phyloP scores from a whole-genome alignment of 345 rosid species.

The Pelargonium nanum region DNA sequence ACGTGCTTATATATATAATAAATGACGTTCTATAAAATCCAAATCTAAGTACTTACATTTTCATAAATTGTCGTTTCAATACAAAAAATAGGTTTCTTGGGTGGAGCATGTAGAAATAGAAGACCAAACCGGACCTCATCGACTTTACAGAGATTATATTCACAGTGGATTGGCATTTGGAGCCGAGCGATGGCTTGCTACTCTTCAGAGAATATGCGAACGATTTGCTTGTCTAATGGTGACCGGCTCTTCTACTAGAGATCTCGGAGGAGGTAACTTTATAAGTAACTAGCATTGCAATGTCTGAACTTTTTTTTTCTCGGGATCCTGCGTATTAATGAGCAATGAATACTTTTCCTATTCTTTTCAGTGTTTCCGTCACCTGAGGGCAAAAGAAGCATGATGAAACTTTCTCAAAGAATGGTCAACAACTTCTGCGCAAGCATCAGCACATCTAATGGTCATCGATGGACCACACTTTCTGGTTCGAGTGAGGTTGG shows the following conservation, averaged over 20 bases:
- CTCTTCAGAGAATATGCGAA: constrained; percentile 80
- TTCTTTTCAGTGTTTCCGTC: constrained; percentile 58
- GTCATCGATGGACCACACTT: constrained; percentile 56
- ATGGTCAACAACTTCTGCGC: constrained; percentile 76
- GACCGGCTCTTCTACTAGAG: constrained; percentile 52
- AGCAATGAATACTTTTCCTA: constrained; percentile 6
- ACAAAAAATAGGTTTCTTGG: constrained; percentile 66
- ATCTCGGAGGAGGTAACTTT: constrained; percentile 68
- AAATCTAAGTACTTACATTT: background rate
- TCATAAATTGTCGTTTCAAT: background rate
- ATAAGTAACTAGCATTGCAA: background rate
- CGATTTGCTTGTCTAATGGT: constrained; percentile 69
- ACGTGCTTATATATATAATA: background rate
- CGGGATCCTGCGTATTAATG: background rate
- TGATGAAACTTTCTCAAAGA: constrained; percentile 95
- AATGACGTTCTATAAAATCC: background rate
- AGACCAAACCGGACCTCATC: constrained; percentile 50
- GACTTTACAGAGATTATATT: constrained; percentile 54
- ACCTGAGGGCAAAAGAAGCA: constrained; percentile 78
- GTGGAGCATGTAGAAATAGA: constrained; percentile 79
- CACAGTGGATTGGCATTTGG: constrained; percentile 73
- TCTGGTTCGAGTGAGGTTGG: constrained; percentile 60
- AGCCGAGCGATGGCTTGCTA: constrained; percentile 75
- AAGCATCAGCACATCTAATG: constrained; percentile 70
- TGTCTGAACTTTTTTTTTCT: background rate